Conservation (phyloP, 2,329 filamentous ascomycete genomes). For the Trichoderma lentiforme region DNA sequence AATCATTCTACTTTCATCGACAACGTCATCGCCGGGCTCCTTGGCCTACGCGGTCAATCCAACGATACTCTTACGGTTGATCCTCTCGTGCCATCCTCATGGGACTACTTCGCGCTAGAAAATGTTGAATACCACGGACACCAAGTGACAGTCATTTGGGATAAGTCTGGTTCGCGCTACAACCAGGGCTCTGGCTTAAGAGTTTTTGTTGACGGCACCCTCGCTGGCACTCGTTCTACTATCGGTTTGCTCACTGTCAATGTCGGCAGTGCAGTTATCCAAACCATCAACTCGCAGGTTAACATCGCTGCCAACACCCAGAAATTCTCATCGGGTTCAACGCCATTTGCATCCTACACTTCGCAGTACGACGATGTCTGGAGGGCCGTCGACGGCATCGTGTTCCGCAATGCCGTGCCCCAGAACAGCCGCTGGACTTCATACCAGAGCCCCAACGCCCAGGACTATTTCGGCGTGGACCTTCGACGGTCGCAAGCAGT, state of each 20-base stretch:
- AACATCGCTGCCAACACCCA: not conserved
- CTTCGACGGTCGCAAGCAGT: not conserved
- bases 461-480: not conserved
- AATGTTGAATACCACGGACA: not conserved
- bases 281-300: not conserved
- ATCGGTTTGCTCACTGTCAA: not conserved
- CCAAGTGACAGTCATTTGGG: not conserved
- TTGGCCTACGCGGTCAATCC: not conserved
- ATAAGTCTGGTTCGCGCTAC: not conserved
- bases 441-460: not conserved
- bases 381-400: not conserved
- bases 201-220: not conserved
- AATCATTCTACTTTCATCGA: not conserved
- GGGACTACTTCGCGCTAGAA: not conserved
- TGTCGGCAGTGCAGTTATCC: not conserved
- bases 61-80: not conserved
- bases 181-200: not conserved
- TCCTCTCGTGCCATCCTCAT: not conserved
- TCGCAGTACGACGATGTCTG: not conserved
- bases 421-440: not conserved
- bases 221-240: not conserved
- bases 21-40: not conserved
- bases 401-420: not conserved
- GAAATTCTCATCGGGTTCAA: not conserved
- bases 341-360: not conserved